Evolutionary conservation across 2,329 filamentous ascomycete genomes (phyloP).

Genomic region (Fusarium annulatum): DNA sequence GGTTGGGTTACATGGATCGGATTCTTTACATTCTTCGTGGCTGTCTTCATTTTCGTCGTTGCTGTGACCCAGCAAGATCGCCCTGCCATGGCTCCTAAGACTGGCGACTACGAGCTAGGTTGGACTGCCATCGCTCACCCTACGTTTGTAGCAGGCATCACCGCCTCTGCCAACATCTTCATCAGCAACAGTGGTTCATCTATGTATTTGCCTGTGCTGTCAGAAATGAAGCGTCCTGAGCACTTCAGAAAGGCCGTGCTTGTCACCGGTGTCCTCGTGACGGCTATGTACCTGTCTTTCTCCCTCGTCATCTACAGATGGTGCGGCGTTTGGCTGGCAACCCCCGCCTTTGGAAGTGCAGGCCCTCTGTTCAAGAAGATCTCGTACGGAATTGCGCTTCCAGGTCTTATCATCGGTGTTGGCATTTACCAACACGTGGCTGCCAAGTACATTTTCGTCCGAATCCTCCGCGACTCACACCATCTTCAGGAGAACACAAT

Average conservation of each 20-base stretch:
- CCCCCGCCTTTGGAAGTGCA: not conserved
- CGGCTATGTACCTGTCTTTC: conserved; percentile 2
- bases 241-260: not conserved
- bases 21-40: not conserved
- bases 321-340: conserved; percentile 1
- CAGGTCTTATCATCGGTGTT: not conserved
- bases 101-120: not conserved
- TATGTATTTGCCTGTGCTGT: conserved; percentile 58
- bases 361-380: not conserved
- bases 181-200: conserved; percentile 59
- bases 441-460: not conserved
- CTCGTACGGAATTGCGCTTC: not conserved
- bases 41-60: conserved; percentile 7
- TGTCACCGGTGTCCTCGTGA: not conserved
- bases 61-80: not conserved
- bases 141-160: not conserved
- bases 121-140: conserved; percentile 2
- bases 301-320: conserved; percentile 3
- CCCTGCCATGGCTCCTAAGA: not conserved
- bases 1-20: conserved; percentile 5
- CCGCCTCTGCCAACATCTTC: conserved; percentile 48
- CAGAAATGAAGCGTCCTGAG: conserved; percentile 58
- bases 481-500: not conserved
- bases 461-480: not conserved
- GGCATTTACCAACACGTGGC: conserved; percentile 4